These are phyloP conservation scores for Lipomyces oligophaga DNA, from an alignment of 805 yeast genomes.

Conservation along the genomic window DNA sequence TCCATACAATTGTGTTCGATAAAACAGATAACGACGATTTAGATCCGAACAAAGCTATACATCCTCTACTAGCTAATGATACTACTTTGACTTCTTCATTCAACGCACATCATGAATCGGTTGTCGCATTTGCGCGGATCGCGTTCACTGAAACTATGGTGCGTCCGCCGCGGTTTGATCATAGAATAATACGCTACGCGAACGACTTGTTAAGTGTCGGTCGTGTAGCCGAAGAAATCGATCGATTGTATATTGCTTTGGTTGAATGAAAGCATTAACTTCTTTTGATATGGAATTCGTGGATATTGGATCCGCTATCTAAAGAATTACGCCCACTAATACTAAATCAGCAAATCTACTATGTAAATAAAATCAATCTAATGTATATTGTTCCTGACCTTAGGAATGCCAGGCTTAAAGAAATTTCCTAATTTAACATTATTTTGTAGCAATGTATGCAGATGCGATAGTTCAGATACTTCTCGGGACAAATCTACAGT, in stretches of 20 bases:
- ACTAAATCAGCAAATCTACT: too few species aligned
- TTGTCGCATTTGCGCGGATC: constrained; percentile 33
- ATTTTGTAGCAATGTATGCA: too few species aligned
- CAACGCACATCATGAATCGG: constrained; percentile 26
- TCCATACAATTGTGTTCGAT: constrained; percentile 10
- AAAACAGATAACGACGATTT: constrained; percentile 15
- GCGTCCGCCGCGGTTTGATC: constrained; percentile 43
- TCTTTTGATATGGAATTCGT: too few species aligned
- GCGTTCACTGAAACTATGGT: constrained; percentile 29
- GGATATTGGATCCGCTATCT: too few species aligned
- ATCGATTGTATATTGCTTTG: constrained; percentile 66
- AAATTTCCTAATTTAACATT: too few species aligned
- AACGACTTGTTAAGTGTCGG: constrained; percentile 65
- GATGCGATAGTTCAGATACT: too few species aligned
- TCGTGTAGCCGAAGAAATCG: constrained; percentile 75
- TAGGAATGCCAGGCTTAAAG: too few species aligned
- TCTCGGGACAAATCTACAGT: too few species aligned
- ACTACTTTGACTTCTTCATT: constrained; percentile 6
- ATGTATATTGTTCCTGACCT: too few species aligned
- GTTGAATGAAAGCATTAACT: too few species aligned
- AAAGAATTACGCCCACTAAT: too few species aligned
- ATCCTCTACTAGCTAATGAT: constrained; percentile 1
- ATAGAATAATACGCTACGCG: constrained; percentile 62
- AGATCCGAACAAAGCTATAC: constrained; percentile 1
- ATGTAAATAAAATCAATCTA: too few species aligned